A percentile compares a stretch with the other conserved stretches of the same genome.
Evolutionary conservation across 2,329 filamentous ascomycete genomes (phyloP).

Genomic region (Pseudocercospora cruenta): DNA sequence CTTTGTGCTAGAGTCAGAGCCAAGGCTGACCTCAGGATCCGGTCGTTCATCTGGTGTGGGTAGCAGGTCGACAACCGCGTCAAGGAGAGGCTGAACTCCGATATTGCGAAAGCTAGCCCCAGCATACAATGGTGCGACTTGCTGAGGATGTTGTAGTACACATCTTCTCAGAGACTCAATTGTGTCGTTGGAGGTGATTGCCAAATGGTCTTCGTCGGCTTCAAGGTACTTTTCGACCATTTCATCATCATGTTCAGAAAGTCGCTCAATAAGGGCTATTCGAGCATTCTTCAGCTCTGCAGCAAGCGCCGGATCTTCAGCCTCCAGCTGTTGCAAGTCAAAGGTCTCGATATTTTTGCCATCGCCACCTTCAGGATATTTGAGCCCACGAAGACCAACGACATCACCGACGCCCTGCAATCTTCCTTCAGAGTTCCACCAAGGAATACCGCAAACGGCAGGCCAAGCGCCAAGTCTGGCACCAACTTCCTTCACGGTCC

Average conservation of each 20-base stretch:
- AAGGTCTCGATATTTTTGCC: slow-evolving; percentile 60
- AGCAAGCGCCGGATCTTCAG: slow-evolving; percentile 55
- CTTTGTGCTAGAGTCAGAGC: slow-evolving; percentile 48
- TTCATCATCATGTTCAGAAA: slow-evolving; percentile 85
- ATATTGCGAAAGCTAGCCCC: slow-evolving; percentile 94
- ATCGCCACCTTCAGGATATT: slow-evolving; percentile 70
- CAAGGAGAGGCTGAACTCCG: slow-evolving; percentile 87
- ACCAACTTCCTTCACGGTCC: slow-evolving; percentile 84
- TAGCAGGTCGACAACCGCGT: slow-evolving; percentile 84
- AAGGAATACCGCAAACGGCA: slow-evolving; percentile 90
- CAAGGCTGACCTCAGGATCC: slow-evolving; percentile 75
- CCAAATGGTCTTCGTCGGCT: slow-evolving; percentile 70
- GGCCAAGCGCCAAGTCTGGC: slow-evolving; percentile 80
- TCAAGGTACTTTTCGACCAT: slow-evolving; percentile 86
- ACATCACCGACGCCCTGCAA: slow-evolving; percentile 86
- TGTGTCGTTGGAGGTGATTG: slow-evolving; percentile 68
- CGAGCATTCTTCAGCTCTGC: slow-evolving; percentile 76
- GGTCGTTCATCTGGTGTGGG: slow-evolving; percentile 81
- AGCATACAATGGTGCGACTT: slow-evolving; percentile 83
- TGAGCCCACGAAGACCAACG: slow-evolving; percentile 72
- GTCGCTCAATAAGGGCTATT: slow-evolving; percentile 74
- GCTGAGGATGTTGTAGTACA: slow-evolving; percentile 68
- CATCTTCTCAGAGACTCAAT: slow-evolving; percentile 74
- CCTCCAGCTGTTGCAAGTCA: slow-evolving; percentile 57
- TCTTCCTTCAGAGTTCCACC: slow-evolving; percentile 76